phyloP scores from a whole-genome alignment of 257 asterid genomes.

The Gentiana straminea region DNA sequence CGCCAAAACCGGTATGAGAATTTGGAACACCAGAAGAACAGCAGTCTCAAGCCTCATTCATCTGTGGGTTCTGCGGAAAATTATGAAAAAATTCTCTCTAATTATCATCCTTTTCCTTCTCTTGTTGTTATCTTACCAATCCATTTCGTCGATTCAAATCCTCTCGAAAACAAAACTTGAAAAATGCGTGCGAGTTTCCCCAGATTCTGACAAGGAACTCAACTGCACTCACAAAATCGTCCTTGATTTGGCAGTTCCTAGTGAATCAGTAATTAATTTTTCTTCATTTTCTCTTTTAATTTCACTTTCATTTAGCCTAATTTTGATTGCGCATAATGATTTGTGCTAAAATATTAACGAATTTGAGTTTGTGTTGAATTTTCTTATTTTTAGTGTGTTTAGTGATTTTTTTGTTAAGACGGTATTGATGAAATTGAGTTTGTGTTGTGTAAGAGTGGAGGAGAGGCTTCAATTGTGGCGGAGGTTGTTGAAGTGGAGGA shows the following conservation, averaged over 20 bases:
- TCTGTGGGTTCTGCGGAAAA: constrained; percentile 2
- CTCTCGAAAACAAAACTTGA: constrained; percentile 76
- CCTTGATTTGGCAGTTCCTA: constrained; percentile 80
- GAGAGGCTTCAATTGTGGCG: constrained; percentile 92
- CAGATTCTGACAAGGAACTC: constrained; percentile 35
- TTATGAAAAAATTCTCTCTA: constrained; percentile 33
- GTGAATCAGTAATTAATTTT: constrained; percentile 47
- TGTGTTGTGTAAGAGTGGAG: constrained; percentile 50
- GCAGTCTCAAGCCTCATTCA: too few relatives aligned
- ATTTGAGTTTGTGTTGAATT: neutral
- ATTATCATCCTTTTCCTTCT: constrained; percentile 10
- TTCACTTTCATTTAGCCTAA: too few relatives aligned
- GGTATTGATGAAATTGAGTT: neutral
- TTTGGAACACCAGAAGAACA: too few relatives aligned
- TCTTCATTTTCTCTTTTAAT: too few relatives aligned
- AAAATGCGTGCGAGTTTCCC: constrained; percentile 60
- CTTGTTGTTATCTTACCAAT: constrained; percentile 14
- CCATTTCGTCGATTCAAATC: constrained; percentile 32
- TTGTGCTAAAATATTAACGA: too few relatives aligned
- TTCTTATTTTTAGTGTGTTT: neutral
- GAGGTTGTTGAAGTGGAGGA: constrained; percentile 96
- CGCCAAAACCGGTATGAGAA: constrained; percentile 15
- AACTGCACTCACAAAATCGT: constrained; percentile 70
- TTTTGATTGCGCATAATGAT: too few relatives aligned
- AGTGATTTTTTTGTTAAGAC: neutral